Evolutionary conservation across 1,139 yeast genomes (phyloP).

Genomic region (Hyphopichia wangnamkhiaoensis): DNA sequence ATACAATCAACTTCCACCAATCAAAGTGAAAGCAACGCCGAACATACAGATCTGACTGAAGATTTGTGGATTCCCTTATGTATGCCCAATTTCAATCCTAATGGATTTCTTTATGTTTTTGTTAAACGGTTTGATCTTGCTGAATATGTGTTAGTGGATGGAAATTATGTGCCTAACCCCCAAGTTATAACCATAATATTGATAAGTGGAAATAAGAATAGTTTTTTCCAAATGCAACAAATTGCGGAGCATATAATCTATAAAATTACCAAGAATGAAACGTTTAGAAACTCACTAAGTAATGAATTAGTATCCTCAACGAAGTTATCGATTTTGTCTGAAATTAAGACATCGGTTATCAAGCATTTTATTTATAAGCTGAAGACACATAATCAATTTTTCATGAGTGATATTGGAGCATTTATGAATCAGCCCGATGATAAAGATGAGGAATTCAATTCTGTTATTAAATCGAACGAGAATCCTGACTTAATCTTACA

Average conservation of each 20-base stretch:
- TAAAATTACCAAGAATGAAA: constrained; percentile 37
- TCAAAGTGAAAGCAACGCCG: constrained; percentile 15
- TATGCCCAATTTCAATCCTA: constrained; percentile 83
- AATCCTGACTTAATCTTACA: constrained; percentile 20
- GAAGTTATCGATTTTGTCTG: constrained; percentile 28
- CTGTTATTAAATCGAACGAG: no score
- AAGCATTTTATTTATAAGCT: constrained; percentile 83
- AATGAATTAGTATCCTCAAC: constrained; percentile 24
- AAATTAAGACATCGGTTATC: constrained; percentile 60
- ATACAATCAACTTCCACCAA: constrained; percentile 28
- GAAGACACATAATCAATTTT: constrained; percentile 46
- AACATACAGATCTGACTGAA: constrained; percentile 30
- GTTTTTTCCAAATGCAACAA: constrained; percentile 73
- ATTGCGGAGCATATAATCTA: constrained; percentile 55
- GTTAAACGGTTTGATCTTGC: constrained; percentile 56
- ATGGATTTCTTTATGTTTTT: constrained; percentile 84
- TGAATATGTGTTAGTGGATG: constrained; percentile 16
- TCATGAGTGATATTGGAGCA: constrained; percentile 29
- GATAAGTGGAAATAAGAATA: constrained; percentile 79
- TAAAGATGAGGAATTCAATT: constrained; percentile 10
- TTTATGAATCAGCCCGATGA: constrained; percentile 7
- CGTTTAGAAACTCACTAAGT: constrained; percentile 39
- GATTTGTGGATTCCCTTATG: constrained; percentile 95
- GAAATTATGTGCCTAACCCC: constrained; percentile 10
- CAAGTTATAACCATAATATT: constrained; percentile 61